These are phyloP conservation scores for Drechslerella stenobrocha DNA, from an alignment of 2,329 filamentous ascomycete species.

Conservation along the genomic window DNA sequence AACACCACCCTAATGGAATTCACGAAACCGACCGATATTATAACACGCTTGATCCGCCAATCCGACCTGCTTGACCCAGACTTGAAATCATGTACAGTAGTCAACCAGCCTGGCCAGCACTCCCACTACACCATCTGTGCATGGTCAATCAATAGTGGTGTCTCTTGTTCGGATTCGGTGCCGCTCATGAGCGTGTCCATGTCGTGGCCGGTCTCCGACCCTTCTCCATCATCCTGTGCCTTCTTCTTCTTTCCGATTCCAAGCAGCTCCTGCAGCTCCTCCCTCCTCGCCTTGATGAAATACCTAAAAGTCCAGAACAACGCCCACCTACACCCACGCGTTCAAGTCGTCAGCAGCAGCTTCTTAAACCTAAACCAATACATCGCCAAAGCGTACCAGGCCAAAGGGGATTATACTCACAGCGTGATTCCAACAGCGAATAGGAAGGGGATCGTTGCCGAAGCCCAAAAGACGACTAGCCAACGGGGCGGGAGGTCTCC, in stretches of 20 bases:
- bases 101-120: neutral
- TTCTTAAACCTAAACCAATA: no score
- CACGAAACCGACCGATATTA: no score
- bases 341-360: neutral
- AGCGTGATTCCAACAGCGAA: no score
- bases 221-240: neutral
- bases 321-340: conserved; percentile 17
- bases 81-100: no score
- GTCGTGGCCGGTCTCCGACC: no score
- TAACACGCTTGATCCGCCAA: no score
- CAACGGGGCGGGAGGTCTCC: no score
- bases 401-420: no score
- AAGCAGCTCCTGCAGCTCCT: conserved; percentile 16
- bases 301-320: conserved; percentile 23
- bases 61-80: no score
- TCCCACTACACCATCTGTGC: conserved; percentile 19
- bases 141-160: conserved; percentile 33
- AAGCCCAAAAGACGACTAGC: neutral
- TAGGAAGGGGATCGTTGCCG: no score
- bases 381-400: no score
- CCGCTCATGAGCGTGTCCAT: neutral
- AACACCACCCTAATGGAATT: no score
- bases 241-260: conserved; percentile 12
- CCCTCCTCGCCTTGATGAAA: conserved; percentile 18
- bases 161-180: conserved; percentile 11